Conservation (phyloP, 1,284 basidiomycete genomes). For the Ganoderma leucocontextum region DNA sequence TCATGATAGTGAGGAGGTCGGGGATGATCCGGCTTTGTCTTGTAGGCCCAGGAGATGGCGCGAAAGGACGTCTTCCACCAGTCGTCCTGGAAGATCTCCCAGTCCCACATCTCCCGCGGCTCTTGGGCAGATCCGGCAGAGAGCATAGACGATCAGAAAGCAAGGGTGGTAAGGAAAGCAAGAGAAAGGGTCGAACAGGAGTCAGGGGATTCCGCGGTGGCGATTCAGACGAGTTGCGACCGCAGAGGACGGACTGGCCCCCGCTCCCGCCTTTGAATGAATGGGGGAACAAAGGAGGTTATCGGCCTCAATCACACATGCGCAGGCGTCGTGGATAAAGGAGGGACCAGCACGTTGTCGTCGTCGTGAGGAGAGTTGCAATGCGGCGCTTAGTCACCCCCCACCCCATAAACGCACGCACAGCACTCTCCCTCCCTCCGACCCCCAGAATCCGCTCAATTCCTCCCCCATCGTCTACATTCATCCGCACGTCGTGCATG, state of each 20-base stretch:
- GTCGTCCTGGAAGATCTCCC: constrained; percentile 34
- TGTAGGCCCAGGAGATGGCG: constrained; percentile 40
- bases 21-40: constrained; percentile 33
- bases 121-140: constrained; percentile 18
- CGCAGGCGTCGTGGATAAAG: constrained; percentile 33
- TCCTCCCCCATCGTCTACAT: background rate
- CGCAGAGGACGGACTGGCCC: constrained; percentile 12
- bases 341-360: constrained; percentile 33
- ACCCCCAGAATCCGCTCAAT: background rate
- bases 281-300: constrained; percentile 32
- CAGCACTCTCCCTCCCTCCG: background rate
- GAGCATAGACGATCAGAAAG: constrained; percentile 14
- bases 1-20: constrained; percentile 41
- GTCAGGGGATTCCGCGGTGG: constrained; percentile 27
- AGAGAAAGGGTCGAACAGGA: constrained; percentile 13
- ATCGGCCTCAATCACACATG: constrained; percentile 36
- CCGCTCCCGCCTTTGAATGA: constrained; percentile 27
- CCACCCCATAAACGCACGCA: constrained; percentile 4
- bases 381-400: constrained; percentile 32
- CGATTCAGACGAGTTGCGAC: constrained; percentile 8
- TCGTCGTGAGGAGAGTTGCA: constrained; percentile 34
- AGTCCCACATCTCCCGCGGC: constrained; percentile 31
- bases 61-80: constrained; percentile 39
- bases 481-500: background rate
- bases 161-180: background rate